Evolutionary conservation across 768 basidiomycete species (phyloP), one percentile per base, ranked within the genome.

Genomic region (Gymnopilus junonius): DNA sequence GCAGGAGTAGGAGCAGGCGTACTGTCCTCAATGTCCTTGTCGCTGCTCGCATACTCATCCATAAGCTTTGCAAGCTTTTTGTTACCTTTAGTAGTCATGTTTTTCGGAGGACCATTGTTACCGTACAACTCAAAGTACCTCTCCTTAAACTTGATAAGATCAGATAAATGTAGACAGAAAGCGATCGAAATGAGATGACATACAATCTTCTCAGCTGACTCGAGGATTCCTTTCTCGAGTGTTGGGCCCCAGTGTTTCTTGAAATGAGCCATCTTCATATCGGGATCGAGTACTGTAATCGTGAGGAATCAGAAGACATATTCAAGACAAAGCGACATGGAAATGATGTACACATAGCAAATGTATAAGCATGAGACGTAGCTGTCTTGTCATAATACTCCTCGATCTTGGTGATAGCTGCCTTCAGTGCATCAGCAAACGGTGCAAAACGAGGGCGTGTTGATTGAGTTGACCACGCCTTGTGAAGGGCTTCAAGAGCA

Each of bases 371-470:
- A 64, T 74, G 64, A 7, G 67, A 68, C 1, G 69, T 54, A 2
- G 69, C 62, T 1, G 71, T 73, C 61, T 73, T 71, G 23, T 75
- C 34, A 59, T 77, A 77, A 55, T 79, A 79, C 7, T 72, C 67
- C 3, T 61, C 54, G 20, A 79, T 62, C 34, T 76, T 78, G 1
- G 3, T 57, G 3, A 71, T 43, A 2, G 61, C 77, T 3, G 66
- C 71, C 10, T 66, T 40, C 4, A 77, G 67, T 8, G 71, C 76
- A n/a, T 43, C 29, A 0, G 43, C 20, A 43, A 74, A 76, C 21
- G 51, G 45, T 3, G 20, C n/a, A 65, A 73, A 76, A 53, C 69
- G 69, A 0, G 53, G 42, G 7, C 55, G 62, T 0, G 39, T 27
- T 1, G 58, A 31, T 3, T 58, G 46, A 21, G 32, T 64, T 1